These are phyloP conservation scores for Botrytis pseudocinerea DNA, from an alignment of 2,329 filamentous ascomycete genomes.

Conservation along the genomic window DNA sequence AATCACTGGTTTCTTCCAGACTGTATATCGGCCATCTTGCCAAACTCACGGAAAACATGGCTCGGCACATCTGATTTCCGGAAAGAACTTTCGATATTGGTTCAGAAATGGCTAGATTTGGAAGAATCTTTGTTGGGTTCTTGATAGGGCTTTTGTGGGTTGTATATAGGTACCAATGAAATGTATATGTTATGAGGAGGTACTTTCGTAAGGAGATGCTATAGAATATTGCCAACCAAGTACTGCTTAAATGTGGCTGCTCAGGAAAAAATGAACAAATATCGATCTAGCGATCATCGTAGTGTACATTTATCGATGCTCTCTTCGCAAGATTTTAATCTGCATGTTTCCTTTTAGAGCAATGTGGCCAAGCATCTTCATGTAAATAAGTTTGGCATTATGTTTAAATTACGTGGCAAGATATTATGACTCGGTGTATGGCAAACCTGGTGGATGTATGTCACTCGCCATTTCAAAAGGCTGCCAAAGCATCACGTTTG, in stretches of 20 bases:
- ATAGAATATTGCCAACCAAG: neutral
- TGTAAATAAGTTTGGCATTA: neutral
- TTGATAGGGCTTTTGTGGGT: neutral
- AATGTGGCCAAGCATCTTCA: neutral
- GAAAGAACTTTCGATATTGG: neutral
- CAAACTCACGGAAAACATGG: conserved; percentile 12
- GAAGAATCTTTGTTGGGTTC: conserved; percentile 6
- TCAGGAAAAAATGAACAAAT: neutral
- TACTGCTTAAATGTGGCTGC: neutral
- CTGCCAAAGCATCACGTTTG: neutral
- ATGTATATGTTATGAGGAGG: neutral
- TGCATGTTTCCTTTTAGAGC: neutral
- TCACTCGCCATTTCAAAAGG: neutral
- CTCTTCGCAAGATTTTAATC: neutral
- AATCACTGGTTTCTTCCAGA: conserved; percentile 10
- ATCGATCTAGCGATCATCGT: neutral
- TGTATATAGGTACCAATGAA: neutral
- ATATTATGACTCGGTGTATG: neutral
- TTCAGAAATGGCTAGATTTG: conserved; percentile 19
- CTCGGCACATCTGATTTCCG: neutral
- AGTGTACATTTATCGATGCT: neutral
- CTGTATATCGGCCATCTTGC: neutral
- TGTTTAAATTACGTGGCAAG: neutral
- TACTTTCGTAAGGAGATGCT: neutral
- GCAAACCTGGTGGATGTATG: neutral